Conservation (phyloP, 495 filamentous ascomycete genomes). For the Hyaloscypha variabilis region DNA sequence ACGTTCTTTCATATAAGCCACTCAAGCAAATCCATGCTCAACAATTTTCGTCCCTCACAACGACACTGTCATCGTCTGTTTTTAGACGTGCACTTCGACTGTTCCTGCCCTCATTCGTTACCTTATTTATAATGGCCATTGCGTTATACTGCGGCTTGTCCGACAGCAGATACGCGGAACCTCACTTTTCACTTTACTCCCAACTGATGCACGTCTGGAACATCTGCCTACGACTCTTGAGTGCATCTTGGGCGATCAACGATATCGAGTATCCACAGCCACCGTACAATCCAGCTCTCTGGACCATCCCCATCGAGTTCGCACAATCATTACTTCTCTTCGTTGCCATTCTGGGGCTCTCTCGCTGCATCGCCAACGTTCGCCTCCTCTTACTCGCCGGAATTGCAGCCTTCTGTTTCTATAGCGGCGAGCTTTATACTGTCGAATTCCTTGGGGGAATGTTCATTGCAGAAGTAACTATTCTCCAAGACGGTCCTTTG, state of each 20-base stretch:
- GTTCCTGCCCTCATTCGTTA: constrained; percentile 61
- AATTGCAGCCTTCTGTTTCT: constrained; percentile 58
- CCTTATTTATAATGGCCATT: constrained; percentile 57
- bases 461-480: constrained; percentile 60
- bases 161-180: constrained; percentile 39
- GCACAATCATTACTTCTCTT: constrained; percentile 67
- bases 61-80: constrained; percentile 56
- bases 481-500: constrained; percentile 42
- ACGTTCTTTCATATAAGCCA: constrained; percentile 67
- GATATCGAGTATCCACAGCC: constrained; percentile 51
- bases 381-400: constrained; percentile 47
- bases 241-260: constrained; percentile 48
- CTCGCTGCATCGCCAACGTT: constrained; percentile 47
- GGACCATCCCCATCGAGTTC: constrained; percentile 77
- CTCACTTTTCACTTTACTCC: constrained; percentile 13
- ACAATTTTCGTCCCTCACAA: constrained; percentile 39
- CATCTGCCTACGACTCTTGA: constrained; percentile 51
- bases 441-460: constrained; percentile 63
- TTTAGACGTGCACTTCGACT: constrained; percentile 67
- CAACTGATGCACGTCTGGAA: constrained; percentile 36
- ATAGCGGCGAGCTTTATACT: constrained; percentile 59
- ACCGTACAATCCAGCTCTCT: constrained; percentile 65
- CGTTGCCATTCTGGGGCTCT: constrained; percentile 57
- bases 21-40: constrained; percentile 59
- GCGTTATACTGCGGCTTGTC: constrained; percentile 55